Percentiles rank a stretch among this genome's conserved stretches.
phyloP scores from a whole-genome alignment of 768 basidiomycete species.

The Leucocoprinus leucothites region DNA sequence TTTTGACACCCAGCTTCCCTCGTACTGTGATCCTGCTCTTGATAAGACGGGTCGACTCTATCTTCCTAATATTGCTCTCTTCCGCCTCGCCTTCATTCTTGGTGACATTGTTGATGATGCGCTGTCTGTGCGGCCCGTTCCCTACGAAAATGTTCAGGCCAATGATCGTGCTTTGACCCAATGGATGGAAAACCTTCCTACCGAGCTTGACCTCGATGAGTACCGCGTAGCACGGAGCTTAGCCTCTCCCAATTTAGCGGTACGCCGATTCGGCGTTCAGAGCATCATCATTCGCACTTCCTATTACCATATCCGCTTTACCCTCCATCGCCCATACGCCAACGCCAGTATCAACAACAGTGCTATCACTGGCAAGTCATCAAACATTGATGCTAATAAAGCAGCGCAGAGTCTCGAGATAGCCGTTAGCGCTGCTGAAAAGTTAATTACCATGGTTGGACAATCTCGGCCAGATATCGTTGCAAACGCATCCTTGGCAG shows the following conservation, averaged over 20 bases:
- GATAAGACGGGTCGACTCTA: constrained; percentile 67
- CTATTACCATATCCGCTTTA: constrained; percentile 82
- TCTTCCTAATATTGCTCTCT: constrained; percentile 72
- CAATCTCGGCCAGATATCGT: constrained; percentile 77
- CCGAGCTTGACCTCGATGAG: constrained; percentile 74
- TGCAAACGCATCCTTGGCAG: constrained; percentile 61
- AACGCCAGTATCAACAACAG: constrained; percentile 30
- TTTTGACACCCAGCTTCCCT: constrained; percentile 79
- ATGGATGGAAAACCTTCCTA: constrained; percentile 77
- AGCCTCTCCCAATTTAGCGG: constrained; percentile 55
- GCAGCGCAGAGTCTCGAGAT: constrained; percentile 64
- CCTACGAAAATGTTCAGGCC: constrained; percentile 68
- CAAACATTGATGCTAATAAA: constrained; percentile 36
- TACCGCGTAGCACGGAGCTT: constrained; percentile 70
- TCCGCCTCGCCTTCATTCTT: constrained; percentile 72
- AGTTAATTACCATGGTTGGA: constrained; percentile 72
- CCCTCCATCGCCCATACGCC: constrained; percentile 78
- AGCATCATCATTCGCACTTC: constrained; percentile 77
- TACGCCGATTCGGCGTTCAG: constrained; percentile 72
- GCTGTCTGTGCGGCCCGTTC: constrained; percentile 74
- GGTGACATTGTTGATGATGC: constrained; percentile 87
- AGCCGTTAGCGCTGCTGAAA: constrained; percentile 74
- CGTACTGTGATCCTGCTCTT: constrained; percentile 58
- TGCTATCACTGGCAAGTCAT: constrained; percentile 21
- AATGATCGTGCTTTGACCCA: constrained; percentile 69